A percentile compares a stretch with the other conserved stretches of the same genome.
Evolutionary conservation across 495 filamentous ascomycete species (phyloP).

Genomic region (Staphylotrichum longicolle): DNA sequence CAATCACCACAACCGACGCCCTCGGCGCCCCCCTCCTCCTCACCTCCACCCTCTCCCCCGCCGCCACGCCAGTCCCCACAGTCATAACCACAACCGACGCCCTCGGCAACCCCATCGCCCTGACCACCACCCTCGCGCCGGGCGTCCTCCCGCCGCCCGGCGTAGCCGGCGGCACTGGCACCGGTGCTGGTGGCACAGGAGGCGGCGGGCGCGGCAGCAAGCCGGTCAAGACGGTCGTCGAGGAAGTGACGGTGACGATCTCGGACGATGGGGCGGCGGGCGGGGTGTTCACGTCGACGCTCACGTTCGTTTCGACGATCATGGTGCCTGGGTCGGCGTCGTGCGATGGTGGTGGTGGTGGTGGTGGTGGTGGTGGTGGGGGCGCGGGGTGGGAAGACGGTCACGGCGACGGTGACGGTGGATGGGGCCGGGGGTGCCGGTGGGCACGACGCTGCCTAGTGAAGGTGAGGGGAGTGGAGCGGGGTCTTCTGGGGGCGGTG

Average conservation of each 20-base stretch:
- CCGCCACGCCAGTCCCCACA: neutral
- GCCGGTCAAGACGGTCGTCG: slow-evolving; percentile 15
- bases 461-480: neutral
- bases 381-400: neutral
- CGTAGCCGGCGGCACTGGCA: neutral
- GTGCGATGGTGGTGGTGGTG: neutral
- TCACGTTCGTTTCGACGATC: slow-evolving; percentile 19
- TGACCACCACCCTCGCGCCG: slow-evolving; percentile 1
- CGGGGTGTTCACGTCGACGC: slow-evolving; percentile 8
- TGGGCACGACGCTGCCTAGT: neutral
- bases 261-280: neutral
- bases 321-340: slow-evolving; percentile 2
- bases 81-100: slow-evolving; percentile 7
- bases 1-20: slow-evolving; percentile 4
- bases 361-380: neutral
- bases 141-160: neutral
- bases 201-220: neutral
- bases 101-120: slow-evolving; percentile 1
- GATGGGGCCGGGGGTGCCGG: neutral
- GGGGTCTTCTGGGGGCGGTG: neutral
- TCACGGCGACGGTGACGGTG: slow-evolving; percentile 9
- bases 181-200: neutral
- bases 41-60: neutral
- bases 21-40: neutral
- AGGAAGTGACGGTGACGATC: slow-evolving; percentile 20